Base-by-base conservation (phyloP, 23 red algal species). In the Agarophyton chilense region DNA sequence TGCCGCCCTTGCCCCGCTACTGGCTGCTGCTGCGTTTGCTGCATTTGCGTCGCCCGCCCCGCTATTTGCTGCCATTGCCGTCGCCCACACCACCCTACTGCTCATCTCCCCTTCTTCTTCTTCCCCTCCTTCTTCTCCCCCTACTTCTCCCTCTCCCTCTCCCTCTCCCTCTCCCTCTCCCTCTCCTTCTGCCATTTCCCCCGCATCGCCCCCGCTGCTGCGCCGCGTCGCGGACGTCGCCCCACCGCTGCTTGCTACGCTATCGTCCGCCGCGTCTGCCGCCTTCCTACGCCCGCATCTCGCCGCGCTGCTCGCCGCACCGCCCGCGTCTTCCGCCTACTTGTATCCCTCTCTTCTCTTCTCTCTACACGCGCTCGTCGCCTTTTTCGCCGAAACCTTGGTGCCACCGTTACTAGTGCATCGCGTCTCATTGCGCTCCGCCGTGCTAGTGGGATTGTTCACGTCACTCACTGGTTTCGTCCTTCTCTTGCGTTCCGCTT, bases 201-300 rank as follows among this genome's bases (percentile, higher is more conserved):
- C 12, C 44, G 44, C 44, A 12, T 12, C 61, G 32, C 14, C 40
- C 4, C 64, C 64, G 13, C 18, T 33, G 34, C 34, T 70, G 34
- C 33, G 64, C 0, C 34, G 38, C 32, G 32, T 39, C 38, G 32
- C 64, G 64, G 32, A 33, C 4, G 10, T 70, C 2, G 18, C 40
- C 1, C 34, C 40, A 18, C 32, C 40, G 64, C 34, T 70, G 34
- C 32, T 70, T 9, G 28, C 64, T 33, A 70, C 40, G 64, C 28
- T 70, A 4, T 29, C 64, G 2, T 70, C 64, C 64, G 64, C 64
- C 64, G 64, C 64, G 2, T 14, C 64, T 14, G 36, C 64, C 32
- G 36, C 64, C 21, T 70, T 40, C 18, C 64, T 70, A 33, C 64
- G 64, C 32, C 64, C 64, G 64, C 34, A 39, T 29, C 64, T 70